A percentile compares a stretch with the other conserved stretches of the same genome.
Evolutionary conservation across 768 basidiomycete species (phyloP).

Genomic region (Tubosaeta brunneosetosa): DNA sequence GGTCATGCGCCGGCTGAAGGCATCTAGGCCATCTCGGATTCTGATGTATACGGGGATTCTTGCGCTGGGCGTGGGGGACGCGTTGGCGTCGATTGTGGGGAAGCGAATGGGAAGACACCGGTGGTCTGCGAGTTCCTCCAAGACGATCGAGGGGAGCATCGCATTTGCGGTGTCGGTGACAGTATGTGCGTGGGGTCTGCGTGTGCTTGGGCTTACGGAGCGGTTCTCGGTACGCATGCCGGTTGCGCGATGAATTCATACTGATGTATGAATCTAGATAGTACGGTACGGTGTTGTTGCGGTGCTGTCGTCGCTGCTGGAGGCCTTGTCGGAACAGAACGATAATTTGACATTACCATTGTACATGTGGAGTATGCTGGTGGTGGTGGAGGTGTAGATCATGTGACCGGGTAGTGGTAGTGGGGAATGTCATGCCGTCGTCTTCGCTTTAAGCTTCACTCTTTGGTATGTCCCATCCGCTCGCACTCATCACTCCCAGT

Average conservation of each 20-base stretch:
- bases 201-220: conserved; percentile 65
- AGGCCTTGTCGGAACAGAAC: conserved; percentile 93
- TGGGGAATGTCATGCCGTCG: conserved; percentile 6
- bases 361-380: conserved; percentile 89
- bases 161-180: conserved; percentile 77
- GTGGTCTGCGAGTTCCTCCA: conserved; percentile 81
- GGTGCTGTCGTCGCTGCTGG: conserved; percentile 66
- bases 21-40: conserved; percentile 43
- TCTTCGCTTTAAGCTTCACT: background rate
- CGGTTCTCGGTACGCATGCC: conserved; percentile 64
- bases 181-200: conserved; percentile 63
- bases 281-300: conserved; percentile 61
- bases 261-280: conserved; percentile 43
- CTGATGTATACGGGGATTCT: conserved; percentile 81
- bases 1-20: conserved; percentile 3
- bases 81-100: conserved; percentile 89
- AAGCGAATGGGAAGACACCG: conserved; percentile 72
- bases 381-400: conserved; percentile 43
- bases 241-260: conserved; percentile 3
- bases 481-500: background rate
- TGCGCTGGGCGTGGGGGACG: conserved; percentile 89
- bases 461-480: background rate
- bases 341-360: conserved; percentile 96
- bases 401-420: conserved; percentile 25
- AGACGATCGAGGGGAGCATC: conserved; percentile 88